These are phyloP conservation scores for Rhazya stricta DNA, from an alignment of 257 asterid genomes.

Conservation along the genomic window DNA sequence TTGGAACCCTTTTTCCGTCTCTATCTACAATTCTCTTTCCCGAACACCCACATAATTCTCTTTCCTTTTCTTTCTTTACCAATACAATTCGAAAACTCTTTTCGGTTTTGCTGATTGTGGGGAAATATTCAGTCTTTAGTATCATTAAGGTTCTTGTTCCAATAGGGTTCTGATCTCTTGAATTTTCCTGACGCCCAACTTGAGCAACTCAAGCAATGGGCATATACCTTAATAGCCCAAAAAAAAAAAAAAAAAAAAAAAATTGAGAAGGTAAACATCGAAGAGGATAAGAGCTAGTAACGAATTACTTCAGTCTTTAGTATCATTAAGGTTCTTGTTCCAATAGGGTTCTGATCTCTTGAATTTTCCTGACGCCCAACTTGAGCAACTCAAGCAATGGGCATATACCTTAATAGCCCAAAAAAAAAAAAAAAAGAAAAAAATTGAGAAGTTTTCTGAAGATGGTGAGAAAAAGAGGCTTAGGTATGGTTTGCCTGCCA, in stretches of 20 bases:
- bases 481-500: conserved; percentile 72
- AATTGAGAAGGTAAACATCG: too few species aligned
- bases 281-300: too few species aligned
- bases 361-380: background rate
- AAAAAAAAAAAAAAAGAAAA: too few species aligned
- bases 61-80: background rate
- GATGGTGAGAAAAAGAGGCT: conserved; percentile 72
- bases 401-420: conserved; percentile 84
- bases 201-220: too few species aligned
- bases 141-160: background rate
- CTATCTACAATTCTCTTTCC: background rate
- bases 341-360: background rate
- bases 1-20: background rate
- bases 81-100: background rate
- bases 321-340: background rate
- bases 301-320: background rate
- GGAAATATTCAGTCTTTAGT: background rate
- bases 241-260: too few species aligned
- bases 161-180: background rate
- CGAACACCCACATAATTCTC: too few species aligned
- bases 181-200: background rate
- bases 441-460: conserved; percentile 79
- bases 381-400: conserved; percentile 56
- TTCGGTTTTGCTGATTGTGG: background rate
- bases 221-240: too few species aligned